Base-by-base conservation (phyloP, 2,329 filamentous ascomycete genomes). In the Exserohilum rostratum region DNA sequence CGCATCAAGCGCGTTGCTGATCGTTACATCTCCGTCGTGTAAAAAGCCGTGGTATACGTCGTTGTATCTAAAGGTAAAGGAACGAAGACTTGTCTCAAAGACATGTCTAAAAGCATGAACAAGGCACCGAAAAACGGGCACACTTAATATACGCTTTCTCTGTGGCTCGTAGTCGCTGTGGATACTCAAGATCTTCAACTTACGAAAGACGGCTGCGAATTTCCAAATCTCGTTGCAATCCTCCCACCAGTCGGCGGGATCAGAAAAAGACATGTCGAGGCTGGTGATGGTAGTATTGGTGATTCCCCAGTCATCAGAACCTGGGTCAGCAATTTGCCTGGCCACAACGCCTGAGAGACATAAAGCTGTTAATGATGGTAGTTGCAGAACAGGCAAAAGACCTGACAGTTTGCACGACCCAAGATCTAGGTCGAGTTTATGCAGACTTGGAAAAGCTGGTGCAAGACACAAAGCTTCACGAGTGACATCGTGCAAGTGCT, bases 51-150 rank as follows among this genome's bases (percentile, higher is more conserved):
- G 20, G 17, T 39, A 35, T 20, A 22, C 13, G 33, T 48, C 31
- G 25, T 53, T 37, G 20, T 56, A 50, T 9, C 25, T 11, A 27
- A 56, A 58, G 10, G 27, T 48, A 27, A 58, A 53, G 2, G 37
- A 25, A 22, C 48, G 48, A 33, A 58, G 52, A 27, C 33, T 58
- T 31, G 45, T 50, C 46, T 53, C 29, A 15, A 58, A 56, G 7
- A 30, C 45, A 27, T 42, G 38, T n/a, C 40, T 47, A 31, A 58
- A 58, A 11, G 42, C 35, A 30, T 44, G 25, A 11, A 58, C 53
- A 12, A 57, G 20, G n/a, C 31, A 49, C 13, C 49, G 53, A 33
- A 56, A 58, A 2, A 27, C 35, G 9, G 25, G 33, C n/a, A 35
- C 40, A 25, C 44, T 45, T 35, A 58, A 33, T 5, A 20, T n/a